Conservation (phyloP, 2,329 filamentous ascomycete genomes). For the Pyrenochaeta sp. region DNA sequence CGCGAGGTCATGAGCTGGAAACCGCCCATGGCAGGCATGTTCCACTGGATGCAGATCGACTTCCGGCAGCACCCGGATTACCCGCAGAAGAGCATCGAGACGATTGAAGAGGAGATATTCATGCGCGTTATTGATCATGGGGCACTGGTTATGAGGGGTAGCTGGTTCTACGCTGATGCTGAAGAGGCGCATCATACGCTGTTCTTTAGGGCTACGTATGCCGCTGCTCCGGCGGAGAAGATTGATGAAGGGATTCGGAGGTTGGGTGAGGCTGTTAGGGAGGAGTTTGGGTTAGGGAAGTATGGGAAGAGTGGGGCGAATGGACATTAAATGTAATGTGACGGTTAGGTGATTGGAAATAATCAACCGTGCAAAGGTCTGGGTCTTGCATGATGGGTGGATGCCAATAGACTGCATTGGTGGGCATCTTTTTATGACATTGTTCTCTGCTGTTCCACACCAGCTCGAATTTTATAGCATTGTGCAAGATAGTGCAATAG, state of each 20-base stretch:
- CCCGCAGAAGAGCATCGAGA: slow-evolving; percentile 60
- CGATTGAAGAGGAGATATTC: slow-evolving; percentile 88
- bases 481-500: no score
- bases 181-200: slow-evolving; percentile 67
- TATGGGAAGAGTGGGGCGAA: slow-evolving; percentile 11
- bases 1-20: slow-evolving; percentile 79
- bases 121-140: slow-evolving; percentile 76
- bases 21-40: slow-evolving; percentile 89
- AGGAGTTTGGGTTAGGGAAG: slow-evolving; percentile 61
- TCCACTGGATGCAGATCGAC: slow-evolving; percentile 82
- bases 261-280: slow-evolving; percentile 77
- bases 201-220: slow-evolving; percentile 92
- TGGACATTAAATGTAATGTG: neutral
- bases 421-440: neutral
- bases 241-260: slow-evolving; percentile 63
- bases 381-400: neutral
- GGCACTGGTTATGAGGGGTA: slow-evolving; percentile 83
- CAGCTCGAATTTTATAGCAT: no score
- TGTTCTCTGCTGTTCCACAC: neutral
- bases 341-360: neutral
- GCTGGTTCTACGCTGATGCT: slow-evolving; percentile 87
- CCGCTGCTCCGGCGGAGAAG: slow-evolving; percentile 70
- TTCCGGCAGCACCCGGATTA: slow-evolving; percentile 71
- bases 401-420: neutral
- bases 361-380: no score